Conservation (phyloP, 2,329 filamentous ascomycete genomes). For the Ophiocordyceps camponoti-saundersi region DNA sequence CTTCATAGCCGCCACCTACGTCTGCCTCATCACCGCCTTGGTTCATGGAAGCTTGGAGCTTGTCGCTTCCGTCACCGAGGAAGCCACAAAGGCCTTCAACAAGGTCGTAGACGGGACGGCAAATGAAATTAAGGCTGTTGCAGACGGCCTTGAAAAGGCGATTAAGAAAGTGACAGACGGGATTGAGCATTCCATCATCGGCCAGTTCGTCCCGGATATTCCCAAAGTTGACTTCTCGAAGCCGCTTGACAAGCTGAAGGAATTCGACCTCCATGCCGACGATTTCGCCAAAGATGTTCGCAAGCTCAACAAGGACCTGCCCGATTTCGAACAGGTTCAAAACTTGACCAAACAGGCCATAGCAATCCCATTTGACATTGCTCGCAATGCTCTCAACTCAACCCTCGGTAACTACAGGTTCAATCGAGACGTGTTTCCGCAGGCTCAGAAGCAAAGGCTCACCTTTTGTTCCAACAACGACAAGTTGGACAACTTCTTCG, state of each 20-base stretch:
- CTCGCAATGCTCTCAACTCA: slow-evolving; percentile 56
- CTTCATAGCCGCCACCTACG: slow-evolving; percentile 76
- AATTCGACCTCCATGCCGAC: slow-evolving; percentile 49
- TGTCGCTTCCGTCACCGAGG: slow-evolving; percentile 34
- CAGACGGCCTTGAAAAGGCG: slow-evolving; percentile 27
- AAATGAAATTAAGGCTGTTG: slow-evolving; percentile 38
- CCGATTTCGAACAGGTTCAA: slow-evolving; percentile 67
- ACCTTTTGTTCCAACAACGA: slow-evolving; percentile 81
- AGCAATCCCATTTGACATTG: slow-evolving; percentile 61
- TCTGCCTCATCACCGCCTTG: slow-evolving; percentile 74
- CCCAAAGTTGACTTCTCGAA: slow-evolving; percentile 46
- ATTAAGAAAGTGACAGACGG: slow-evolving; percentile 30
- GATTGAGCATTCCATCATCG: slow-evolving; percentile 28
- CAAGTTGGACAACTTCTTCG: slow-evolving; percentile 71
- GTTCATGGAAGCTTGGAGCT: slow-evolving; percentile 64
- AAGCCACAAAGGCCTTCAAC: slow-evolving; percentile 32
- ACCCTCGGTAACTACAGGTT: slow-evolving; percentile 61
- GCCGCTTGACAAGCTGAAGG: slow-evolving; percentile 48
- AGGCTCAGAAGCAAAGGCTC: slow-evolving; percentile 67
- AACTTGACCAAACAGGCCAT: slow-evolving; percentile 66
- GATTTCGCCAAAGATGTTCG: slow-evolving; percentile 52
- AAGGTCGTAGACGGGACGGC: slow-evolving; percentile 37
- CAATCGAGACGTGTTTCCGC: slow-evolving; percentile 59
- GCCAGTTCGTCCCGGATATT: slow-evolving; percentile 26
- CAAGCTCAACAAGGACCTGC: slow-evolving; percentile 62